Conservation (phyloP, 1,139 yeast genomes). For the Suhomyces anneliseae region DNA sequence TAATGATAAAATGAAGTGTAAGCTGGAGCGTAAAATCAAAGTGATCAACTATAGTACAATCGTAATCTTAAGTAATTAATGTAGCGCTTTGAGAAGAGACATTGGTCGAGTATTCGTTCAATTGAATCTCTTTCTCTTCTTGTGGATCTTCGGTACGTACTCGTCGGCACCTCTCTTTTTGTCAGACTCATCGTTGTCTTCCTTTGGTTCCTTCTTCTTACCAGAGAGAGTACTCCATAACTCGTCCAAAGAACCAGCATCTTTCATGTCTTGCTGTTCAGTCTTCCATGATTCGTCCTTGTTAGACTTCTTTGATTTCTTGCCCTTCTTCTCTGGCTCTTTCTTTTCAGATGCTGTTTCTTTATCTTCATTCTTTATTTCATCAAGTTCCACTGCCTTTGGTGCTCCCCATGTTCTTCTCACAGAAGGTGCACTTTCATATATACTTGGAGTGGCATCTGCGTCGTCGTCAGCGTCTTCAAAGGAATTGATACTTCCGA, state of each 20-base stretch:
- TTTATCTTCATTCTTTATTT: background rate
- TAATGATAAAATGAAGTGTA: too few relatives aligned
- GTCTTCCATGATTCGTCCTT: conserved; percentile 1
- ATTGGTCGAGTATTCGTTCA: too few relatives aligned
- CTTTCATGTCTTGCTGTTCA: conserved; percentile 3
- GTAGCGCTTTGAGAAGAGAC: too few relatives aligned
- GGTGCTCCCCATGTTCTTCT: conserved; percentile 13
- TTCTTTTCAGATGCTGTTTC: conserved; percentile 10
- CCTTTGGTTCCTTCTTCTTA: conserved; percentile 16
- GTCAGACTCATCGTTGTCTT: background rate
- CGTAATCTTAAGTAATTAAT: too few relatives aligned
- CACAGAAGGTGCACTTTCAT: conserved; percentile 1
- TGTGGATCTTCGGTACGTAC: conserved; percentile 18
- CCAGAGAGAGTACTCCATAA: conserved; percentile 28
- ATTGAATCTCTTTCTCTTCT: conserved; percentile 18
- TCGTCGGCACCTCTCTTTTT: conserved; percentile 12
- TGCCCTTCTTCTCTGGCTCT: conserved; percentile 15
- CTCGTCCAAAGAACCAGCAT: conserved; percentile 22
- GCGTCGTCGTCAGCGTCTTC: conserved; percentile 9
- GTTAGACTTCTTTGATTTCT: conserved; percentile 1
- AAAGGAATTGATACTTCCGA: conserved; percentile 38
- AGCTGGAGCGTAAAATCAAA: too few relatives aligned
- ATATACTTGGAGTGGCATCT: conserved; percentile 2
- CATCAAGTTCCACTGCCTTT: conserved; percentile 2
- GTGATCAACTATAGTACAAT: too few relatives aligned